These are phyloP conservation scores for Ormosia semicastrata DNA, from an alignment of 306 rosid genomes.

Conservation along the genomic window DNA sequence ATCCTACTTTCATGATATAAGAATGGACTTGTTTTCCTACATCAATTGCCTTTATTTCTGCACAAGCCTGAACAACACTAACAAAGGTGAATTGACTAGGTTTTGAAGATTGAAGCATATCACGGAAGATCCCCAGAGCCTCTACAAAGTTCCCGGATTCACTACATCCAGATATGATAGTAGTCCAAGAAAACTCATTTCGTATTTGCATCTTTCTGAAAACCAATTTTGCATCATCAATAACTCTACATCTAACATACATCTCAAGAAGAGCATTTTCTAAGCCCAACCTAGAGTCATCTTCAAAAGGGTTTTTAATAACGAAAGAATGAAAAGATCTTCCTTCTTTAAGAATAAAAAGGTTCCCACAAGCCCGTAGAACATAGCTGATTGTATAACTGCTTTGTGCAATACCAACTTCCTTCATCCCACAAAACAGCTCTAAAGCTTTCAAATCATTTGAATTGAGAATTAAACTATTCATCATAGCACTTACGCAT, in stretches of 20 bases:
- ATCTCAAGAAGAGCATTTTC: slow-evolving; percentile 48
- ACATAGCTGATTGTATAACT: slow-evolving; percentile 28
- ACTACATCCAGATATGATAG: slow-evolving; percentile 35
- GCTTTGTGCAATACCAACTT: slow-evolving; percentile 28
- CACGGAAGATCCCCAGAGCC: slow-evolving; percentile 29
- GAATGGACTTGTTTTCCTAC: slow-evolving; percentile 37
- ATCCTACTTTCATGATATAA: slow-evolving; percentile 41
- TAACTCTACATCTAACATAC: slow-evolving; percentile 39
- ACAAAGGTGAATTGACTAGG: slow-evolving; percentile 40
- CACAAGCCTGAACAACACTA: slow-evolving; percentile 40
- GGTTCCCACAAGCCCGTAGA: slow-evolving; percentile 41
- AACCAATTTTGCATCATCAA: slow-evolving; percentile 31
- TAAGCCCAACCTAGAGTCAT: slow-evolving; percentile 30
- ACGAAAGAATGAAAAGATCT: slow-evolving; percentile 34
- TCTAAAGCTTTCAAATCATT: slow-evolving; percentile 32
- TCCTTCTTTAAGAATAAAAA: slow-evolving; percentile 38
- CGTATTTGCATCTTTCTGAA: slow-evolving; percentile 31
- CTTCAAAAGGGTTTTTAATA: slow-evolving; percentile 26
- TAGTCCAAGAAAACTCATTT: slow-evolving; percentile 48
- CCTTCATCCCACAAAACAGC: slow-evolving; percentile 36
- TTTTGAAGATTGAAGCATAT: slow-evolving; percentile 39
- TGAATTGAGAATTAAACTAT: slow-evolving; percentile 31
- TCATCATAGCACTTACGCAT: slow-evolving; percentile 38
- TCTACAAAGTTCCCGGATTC: slow-evolving; percentile 34
- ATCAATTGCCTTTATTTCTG: slow-evolving; percentile 28